These are phyloP conservation scores for Geotrichum bryndzae DNA, from an alignment of 1,139 yeast species.

Conservation along the genomic window DNA sequence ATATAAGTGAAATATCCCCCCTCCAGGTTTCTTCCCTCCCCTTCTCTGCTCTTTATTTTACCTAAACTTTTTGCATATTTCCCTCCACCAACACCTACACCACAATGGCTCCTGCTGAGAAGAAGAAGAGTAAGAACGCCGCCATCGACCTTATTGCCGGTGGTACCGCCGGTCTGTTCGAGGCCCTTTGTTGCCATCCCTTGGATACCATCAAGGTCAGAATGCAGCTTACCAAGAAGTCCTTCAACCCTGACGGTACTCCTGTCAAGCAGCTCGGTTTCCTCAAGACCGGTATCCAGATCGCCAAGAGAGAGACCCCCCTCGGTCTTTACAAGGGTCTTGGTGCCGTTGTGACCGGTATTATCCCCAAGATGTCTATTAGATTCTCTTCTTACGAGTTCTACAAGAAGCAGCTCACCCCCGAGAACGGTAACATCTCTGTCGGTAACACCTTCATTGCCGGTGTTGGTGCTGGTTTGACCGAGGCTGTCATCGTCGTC, in stretches of 20 bases:
- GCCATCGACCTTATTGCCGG: conserved; percentile 86
- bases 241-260: conserved; percentile 30
- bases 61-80: neutral
- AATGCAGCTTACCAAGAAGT: conserved; percentile 69
- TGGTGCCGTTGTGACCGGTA: conserved; percentile 95
- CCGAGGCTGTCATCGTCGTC: conserved; percentile 91
- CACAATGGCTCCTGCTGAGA: conserved; percentile 23
- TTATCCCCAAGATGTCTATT: conserved; percentile 97
- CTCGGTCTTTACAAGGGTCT: conserved; percentile 89
- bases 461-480: conserved; percentile 96
- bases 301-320: conserved; percentile 74
- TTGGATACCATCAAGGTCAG: conserved; percentile 82
- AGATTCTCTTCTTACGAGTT: conserved; percentile 91
- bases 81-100: neutral
- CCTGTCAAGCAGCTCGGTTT: conserved; percentile 73
- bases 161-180: conserved; percentile 94
- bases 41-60: neutral
- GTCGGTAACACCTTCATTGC: conserved; percentile 67
- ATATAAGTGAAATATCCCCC: neutral
- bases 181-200: conserved; percentile 95
- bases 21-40: neutral
- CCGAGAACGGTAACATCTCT: conserved; percentile 68
- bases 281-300: conserved; percentile 68
- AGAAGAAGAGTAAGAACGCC: conserved; percentile 39
- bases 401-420: conserved; percentile 51